Evolutionary conservation across 495 filamentous ascomycete species (phyloP).

Genomic region (Podospora pseudopauciseta): DNA sequence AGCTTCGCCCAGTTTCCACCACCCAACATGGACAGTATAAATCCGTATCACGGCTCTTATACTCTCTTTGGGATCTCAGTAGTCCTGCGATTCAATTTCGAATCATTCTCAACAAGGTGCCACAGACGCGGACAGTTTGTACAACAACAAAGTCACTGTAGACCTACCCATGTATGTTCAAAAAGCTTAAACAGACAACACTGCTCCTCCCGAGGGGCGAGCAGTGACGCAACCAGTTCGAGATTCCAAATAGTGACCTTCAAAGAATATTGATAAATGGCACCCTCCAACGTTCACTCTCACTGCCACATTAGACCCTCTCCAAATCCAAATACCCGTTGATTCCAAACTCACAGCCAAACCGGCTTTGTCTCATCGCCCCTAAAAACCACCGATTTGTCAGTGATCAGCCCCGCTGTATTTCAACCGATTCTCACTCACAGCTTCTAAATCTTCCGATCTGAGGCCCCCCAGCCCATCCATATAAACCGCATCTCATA

Average conservation of each 20-base stretch:
- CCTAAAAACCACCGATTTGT: constrained; percentile 18
- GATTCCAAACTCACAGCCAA: constrained; percentile 12
- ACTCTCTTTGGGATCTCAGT: background rate
- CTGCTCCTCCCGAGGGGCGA: background rate
- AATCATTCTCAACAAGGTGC: background rate
- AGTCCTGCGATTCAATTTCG: too few relatives aligned
- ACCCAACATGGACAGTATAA: background rate
- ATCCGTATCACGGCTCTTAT: background rate
- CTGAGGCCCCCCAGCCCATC: background rate
- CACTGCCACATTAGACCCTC: background rate
- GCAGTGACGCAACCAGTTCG: constrained; percentile 14
- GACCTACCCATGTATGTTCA: background rate
- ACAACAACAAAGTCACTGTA: background rate
- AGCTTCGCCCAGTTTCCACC: background rate
- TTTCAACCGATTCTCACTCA: background rate
- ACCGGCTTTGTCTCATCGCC: background rate
- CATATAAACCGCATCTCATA: constrained; percentile 7
- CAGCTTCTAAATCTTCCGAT: background rate
- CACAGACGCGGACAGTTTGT: background rate
- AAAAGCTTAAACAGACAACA: background rate
- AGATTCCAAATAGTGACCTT: constrained; percentile 5
- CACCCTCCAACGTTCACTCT: background rate
- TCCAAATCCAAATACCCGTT: background rate
- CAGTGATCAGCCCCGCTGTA: constrained; percentile 8
- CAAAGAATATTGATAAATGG: background rate